A percentile compares a stretch with the other conserved stretches of the same genome.
phyloP scores from a whole-genome alignment of 1,284 basidiomycete genomes.

The Pholiota adiposa region DNA sequence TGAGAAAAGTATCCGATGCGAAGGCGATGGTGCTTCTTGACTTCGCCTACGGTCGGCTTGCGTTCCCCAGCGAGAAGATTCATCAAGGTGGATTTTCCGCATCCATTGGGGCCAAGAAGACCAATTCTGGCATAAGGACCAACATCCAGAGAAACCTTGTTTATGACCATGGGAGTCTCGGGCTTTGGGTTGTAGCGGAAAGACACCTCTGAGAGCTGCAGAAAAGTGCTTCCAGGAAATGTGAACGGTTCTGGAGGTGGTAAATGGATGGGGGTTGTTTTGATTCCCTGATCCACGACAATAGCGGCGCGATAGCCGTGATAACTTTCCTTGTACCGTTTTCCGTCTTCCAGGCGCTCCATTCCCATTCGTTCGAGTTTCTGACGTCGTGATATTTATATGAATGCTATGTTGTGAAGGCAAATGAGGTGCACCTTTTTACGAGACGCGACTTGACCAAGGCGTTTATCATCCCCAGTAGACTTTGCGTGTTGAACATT shows the following conservation, averaged over 20 bases:
- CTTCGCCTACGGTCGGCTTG: slow-evolving; percentile 52
- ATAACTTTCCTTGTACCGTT: slow-evolving; percentile 33
- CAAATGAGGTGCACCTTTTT: too few relatives aligned
- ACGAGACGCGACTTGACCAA: slow-evolving; percentile 48
- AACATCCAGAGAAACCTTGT: slow-evolving; percentile 59
- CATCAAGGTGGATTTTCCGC: slow-evolving; percentile 66
- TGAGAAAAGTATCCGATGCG: slow-evolving; percentile 63
- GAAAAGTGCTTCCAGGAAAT: slow-evolving; percentile 31
- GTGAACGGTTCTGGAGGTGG: slow-evolving; percentile 33
- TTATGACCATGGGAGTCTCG: slow-evolving; percentile 52
- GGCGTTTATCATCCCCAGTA: slow-evolving; percentile 69
- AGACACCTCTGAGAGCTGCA: slow-evolving; percentile 34
- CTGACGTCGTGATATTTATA: slow-evolving; percentile 19
- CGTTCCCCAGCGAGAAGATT: slow-evolving; percentile 59
- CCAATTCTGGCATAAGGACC: slow-evolving; percentile 60
- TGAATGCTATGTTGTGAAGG: too few relatives aligned
- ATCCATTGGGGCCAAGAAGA: slow-evolving; percentile 56
- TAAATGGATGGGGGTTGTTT: slow-evolving; percentile 29
- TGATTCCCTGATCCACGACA: slow-evolving; percentile 30
- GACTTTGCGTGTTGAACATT: slow-evolving; percentile 53
- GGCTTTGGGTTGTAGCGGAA: slow-evolving; percentile 40
- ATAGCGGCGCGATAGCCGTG: slow-evolving; percentile 33
- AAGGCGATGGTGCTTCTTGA: slow-evolving; percentile 60
- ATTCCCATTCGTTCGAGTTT: slow-evolving; percentile 35
- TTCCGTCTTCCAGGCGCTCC: slow-evolving; percentile 34